phyloP scores from a whole-genome alignment of 257 asterid species.

The Coffea canephora region DNA sequence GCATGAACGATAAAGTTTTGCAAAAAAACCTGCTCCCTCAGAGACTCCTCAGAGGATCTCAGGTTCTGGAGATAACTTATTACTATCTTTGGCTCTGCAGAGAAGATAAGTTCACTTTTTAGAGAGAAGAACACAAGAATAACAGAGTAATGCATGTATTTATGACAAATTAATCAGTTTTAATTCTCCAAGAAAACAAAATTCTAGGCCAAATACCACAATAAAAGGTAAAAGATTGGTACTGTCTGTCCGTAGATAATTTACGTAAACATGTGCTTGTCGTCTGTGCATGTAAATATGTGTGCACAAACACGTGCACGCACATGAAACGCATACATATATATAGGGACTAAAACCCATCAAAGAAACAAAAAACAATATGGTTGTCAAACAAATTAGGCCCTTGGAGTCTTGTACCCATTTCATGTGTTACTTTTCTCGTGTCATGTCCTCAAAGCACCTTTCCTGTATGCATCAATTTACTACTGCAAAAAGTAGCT shows the following conservation, averaged over 20 bases:
- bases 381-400: neutral
- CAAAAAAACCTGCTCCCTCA: constrained; percentile 81
- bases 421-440: neutral
- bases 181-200: neutral
- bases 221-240: too few relatives aligned
- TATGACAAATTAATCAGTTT: neutral
- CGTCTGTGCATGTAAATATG: too few relatives aligned
- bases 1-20: neutral
- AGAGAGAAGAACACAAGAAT: neutral
- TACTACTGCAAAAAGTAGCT: neutral
- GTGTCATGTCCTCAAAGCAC: neutral
- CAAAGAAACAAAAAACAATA: neutral
- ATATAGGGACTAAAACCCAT: neutral
- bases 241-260: too few relatives aligned
- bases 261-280: too few relatives aligned
- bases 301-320: too few relatives aligned
- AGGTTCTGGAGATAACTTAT: constrained; percentile 71
- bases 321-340: neutral
- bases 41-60: constrained; percentile 84
- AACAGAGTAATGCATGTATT: neutral
- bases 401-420: neutral
- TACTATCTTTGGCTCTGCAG: constrained; percentile 61
- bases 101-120: neutral
- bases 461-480: neutral
- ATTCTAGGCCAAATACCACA: neutral